phyloP scores from a whole-genome alignment of 345 rosid genomes.

The Eucalyptus dawsonii region DNA sequence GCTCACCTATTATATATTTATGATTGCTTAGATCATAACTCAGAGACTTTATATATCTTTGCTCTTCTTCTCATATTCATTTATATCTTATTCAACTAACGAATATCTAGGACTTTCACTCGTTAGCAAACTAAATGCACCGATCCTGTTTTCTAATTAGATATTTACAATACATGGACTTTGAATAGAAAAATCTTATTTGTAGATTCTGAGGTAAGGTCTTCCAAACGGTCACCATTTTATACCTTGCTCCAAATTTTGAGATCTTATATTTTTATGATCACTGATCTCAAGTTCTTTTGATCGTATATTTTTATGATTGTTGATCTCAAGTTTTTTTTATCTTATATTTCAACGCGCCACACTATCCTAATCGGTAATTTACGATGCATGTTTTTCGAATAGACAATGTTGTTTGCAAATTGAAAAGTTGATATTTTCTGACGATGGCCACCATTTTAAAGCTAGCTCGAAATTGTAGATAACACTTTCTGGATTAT shows the following conservation, averaged over 20 bases:
- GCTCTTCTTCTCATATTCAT: neutral
- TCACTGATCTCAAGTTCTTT: neutral
- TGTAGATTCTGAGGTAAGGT: neutral
- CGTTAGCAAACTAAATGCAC: no score
- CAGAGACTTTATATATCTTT: no score
- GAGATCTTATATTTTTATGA: neutral
- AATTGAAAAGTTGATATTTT: neutral
- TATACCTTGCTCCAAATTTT: no score
- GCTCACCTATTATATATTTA: no score
- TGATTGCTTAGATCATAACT: no score
- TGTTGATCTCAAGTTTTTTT: no score
- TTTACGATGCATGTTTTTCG: no score
- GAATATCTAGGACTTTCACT: no score
- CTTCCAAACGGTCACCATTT: neutral
- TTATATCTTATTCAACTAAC: neutral
- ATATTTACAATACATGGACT: neutral
- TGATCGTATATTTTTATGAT: no score
- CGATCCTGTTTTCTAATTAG: no score
- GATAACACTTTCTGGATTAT: neutral
- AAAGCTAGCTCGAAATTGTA: neutral
- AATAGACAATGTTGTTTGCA: no score
- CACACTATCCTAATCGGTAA: rapidly evolving
- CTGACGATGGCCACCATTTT: rapidly evolving
- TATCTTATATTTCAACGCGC: rapidly evolving
- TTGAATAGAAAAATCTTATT: no score